Conservation (phyloP, 2,329 filamentous ascomycete species). For the Trichoderma sp. region DNA sequence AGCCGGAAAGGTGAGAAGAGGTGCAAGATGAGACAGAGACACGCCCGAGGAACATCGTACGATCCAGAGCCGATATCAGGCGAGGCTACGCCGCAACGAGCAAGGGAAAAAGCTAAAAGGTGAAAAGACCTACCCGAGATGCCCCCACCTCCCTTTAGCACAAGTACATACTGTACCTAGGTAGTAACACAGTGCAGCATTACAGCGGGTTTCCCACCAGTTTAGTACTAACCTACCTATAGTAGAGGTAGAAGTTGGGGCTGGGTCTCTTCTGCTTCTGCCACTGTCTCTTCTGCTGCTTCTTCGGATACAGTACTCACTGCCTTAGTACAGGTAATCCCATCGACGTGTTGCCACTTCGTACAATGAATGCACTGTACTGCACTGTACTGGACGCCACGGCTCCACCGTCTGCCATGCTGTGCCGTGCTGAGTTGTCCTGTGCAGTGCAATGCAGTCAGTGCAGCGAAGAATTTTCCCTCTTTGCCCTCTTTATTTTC, state of each 20-base stretch:
- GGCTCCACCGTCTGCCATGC: neutral
- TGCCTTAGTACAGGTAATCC: too few species aligned
- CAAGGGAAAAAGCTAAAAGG: slow-evolving; percentile 22
- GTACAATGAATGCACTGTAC: too few species aligned
- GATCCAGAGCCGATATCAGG: slow-evolving; percentile 32
- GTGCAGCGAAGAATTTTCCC: neutral
- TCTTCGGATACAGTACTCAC: too few species aligned
- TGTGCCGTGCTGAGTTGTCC: neutral
- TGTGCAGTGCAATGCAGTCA: neutral
- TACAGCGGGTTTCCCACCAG: too few species aligned
- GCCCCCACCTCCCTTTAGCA: slow-evolving; percentile 1
- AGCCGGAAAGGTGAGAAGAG: slow-evolving; percentile 2
- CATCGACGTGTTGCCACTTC: too few species aligned
- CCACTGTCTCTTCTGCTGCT: neutral
- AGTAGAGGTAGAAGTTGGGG: too few species aligned
- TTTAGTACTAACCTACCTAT: too few species aligned
- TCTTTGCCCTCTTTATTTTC: neutral
- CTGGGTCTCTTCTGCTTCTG: too few species aligned
- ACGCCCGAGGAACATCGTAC: slow-evolving; percentile 31
- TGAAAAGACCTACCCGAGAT: neutral
- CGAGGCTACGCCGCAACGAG: slow-evolving; percentile 26
- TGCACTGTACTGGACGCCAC: neutral
- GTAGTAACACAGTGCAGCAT: too few species aligned
- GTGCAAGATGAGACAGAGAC: slow-evolving; percentile 15
- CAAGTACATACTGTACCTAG: neutral